Evolutionary conservation across 2,329 filamentous ascomycete species (phyloP).

Genomic region (Fusarium mundagurra): DNA sequence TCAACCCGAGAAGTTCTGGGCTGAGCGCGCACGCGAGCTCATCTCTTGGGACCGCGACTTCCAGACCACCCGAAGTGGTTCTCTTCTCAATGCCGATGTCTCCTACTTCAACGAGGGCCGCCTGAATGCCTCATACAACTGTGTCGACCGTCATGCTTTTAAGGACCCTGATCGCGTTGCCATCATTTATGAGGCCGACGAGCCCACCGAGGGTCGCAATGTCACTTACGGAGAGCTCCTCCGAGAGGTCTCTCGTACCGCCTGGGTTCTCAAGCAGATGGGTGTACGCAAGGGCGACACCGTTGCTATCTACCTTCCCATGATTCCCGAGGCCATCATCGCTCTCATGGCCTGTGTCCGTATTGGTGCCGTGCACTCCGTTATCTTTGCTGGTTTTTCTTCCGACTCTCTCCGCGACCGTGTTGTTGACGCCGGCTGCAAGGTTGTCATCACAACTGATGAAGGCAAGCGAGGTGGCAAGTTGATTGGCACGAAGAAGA

Average conservation of each 20-base stretch:
- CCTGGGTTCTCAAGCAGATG: slow-evolving; percentile 91
- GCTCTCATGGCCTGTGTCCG: slow-evolving; percentile 90
- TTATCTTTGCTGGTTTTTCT: slow-evolving; percentile 97
- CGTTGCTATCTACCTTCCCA: slow-evolving; percentile 95
- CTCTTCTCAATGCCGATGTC: slow-evolving; percentile 80
- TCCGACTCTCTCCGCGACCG: slow-evolving; percentile 95
- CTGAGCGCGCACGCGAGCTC: slow-evolving; percentile 82
- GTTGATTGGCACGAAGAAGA: slow-evolving; percentile 97
- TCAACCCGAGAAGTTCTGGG: slow-evolving; percentile 92
- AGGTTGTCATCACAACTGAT: slow-evolving; percentile 95
- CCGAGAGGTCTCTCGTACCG: slow-evolving; percentile 86
- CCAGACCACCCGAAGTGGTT: slow-evolving; percentile 84
- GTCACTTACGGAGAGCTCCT: slow-evolving; percentile 95
- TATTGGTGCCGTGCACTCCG: slow-evolving; percentile 95
- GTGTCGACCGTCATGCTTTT: slow-evolving; percentile 95
- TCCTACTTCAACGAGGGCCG: slow-evolving; percentile 96
- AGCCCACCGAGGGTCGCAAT: slow-evolving; percentile 84
- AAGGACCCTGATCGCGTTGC: slow-evolving; percentile 92
- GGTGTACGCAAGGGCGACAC: slow-evolving; percentile 97
- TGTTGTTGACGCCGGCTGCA: slow-evolving; percentile 88
- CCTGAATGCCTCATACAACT: slow-evolving; percentile 97
- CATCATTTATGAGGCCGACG: slow-evolving; percentile 99
- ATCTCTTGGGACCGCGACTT: slow-evolving; percentile 93
- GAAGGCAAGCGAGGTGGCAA: slow-evolving; percentile 99
- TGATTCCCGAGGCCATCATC: slow-evolving; percentile 96